A percentile compares a stretch with the other conserved stretches of the same genome.
Evolutionary conservation across 106 monocot species (phyloP).

Genomic region (Acanthochlamys bracteata): DNA sequence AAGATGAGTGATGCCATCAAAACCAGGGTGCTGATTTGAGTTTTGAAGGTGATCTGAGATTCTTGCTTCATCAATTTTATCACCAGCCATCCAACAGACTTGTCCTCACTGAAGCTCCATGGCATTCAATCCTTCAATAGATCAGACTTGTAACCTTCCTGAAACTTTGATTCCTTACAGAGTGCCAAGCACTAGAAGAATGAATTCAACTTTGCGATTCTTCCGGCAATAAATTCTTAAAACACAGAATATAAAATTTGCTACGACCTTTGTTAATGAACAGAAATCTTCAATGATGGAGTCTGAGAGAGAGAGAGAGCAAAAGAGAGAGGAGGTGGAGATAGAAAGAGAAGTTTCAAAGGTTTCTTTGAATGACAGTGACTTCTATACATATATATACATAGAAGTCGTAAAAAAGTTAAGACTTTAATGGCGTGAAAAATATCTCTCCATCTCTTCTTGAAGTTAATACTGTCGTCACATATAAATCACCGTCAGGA

Average conservation of each 20-base stretch:
- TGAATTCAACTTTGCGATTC: not conserved
- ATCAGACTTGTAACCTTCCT: not conserved
- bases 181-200: not conserved
- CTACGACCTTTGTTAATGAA: not conserved
- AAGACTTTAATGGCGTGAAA: not conserved
- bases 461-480: too few relatives aligned
- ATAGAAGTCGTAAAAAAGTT: not conserved
- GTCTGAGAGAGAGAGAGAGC: slow-evolving; percentile 1
- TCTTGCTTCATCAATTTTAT: slow-evolving; percentile 36
- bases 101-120: not conserved
- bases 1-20: slow-evolving; percentile 27
- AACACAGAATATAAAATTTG: not conserved
- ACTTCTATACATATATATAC: not conserved
- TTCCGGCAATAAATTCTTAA: not conserved
- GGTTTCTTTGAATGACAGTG: not conserved
- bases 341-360: not conserved
- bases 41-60: slow-evolving; percentile 29
- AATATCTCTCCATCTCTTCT: too few relatives aligned
- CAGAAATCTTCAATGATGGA: not conserved
- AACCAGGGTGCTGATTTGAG: slow-evolving; percentile 41
- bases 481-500: slow-evolving; percentile 14
- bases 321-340: slow-evolving; percentile 1
- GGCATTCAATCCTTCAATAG: slow-evolving; percentile 1
- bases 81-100: slow-evolving; percentile 36
- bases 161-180: not conserved